phyloP scores from a whole-genome alignment of 2,329 filamentous ascomycete species.

The Didymella pomorum region DNA sequence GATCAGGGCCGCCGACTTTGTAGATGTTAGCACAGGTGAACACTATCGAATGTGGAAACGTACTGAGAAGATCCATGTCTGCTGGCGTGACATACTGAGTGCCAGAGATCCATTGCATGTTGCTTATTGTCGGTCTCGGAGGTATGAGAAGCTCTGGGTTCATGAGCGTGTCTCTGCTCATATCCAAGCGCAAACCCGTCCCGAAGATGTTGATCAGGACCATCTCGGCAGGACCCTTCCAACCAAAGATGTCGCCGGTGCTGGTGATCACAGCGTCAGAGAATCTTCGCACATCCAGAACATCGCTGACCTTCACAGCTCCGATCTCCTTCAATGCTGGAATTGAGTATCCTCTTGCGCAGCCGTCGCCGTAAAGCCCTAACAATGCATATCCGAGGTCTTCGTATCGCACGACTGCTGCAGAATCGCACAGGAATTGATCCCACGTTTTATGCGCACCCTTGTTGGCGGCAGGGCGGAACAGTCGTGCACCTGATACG shows the following conservation, averaged over 20 bases:
- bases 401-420: slow-evolving; percentile 77
- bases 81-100: slow-evolving; percentile 88
- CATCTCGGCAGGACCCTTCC: slow-evolving; percentile 87
- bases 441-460: slow-evolving; percentile 94
- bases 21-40: slow-evolving; percentile 7
- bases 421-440: slow-evolving; percentile 80
- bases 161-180: slow-evolving; percentile 73
- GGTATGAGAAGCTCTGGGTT: slow-evolving; percentile 79
- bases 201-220: slow-evolving; percentile 87
- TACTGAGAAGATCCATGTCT: slow-evolving; percentile 85
- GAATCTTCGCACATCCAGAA: slow-evolving; percentile 77
- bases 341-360: slow-evolving; percentile 81
- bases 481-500: slow-evolving; percentile 78
- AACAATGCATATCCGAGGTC: slow-evolving; percentile 80
- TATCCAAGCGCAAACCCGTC: slow-evolving; percentile 67
- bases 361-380: slow-evolving; percentile 84
- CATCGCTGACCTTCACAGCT: slow-evolving; percentile 67
- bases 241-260: slow-evolving; percentile 84
- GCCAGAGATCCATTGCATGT: slow-evolving; percentile 94
- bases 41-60: background rate
- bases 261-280: slow-evolving; percentile 74
- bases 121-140: slow-evolving; percentile 89
- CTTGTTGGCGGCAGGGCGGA: slow-evolving; percentile 83
- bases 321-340: slow-evolving; percentile 87
- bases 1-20: slow-evolving; percentile 80